Conservation (phyloP, 345 rosid species). For the Eucalyptus curtisii region DNA sequence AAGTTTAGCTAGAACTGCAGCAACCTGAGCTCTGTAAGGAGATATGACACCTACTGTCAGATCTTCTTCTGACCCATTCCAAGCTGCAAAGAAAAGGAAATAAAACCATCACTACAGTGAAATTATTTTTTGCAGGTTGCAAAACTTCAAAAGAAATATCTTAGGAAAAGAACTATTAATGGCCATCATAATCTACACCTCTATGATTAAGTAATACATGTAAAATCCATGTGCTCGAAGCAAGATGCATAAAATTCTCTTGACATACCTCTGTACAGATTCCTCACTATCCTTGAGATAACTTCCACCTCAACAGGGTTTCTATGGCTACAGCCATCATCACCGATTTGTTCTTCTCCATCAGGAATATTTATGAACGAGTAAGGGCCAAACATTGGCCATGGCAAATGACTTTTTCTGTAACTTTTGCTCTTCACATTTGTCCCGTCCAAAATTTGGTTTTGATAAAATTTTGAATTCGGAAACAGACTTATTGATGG, state of each 20-base stretch:
- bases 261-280: background rate
- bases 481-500: conserved; percentile 59
- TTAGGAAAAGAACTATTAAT: background rate
- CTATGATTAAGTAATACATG: background rate
- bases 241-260: background rate
- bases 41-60: conserved; percentile 26
- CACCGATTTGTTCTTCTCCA: conserved; percentile 25
- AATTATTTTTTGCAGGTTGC: background rate
- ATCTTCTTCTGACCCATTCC: conserved; percentile 5
- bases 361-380: conserved; percentile 30
- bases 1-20: conserved; percentile 15
- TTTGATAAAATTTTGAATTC: conserved; percentile 29
- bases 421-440: conserved; percentile 13
- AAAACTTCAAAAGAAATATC: background rate
- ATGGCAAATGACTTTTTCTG: conserved; percentile 10
- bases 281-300: background rate
- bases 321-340: background rate
- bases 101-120: background rate
- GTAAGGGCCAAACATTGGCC: conserved; percentile 37
- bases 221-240: no score
- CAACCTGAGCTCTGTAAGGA: conserved; percentile 27
- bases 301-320: background rate
- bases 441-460: conserved; percentile 29
- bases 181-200: background rate
- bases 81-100: conserved; percentile 1